Evolutionary conservation across 2,329 filamentous ascomycete genomes (phyloP), one percentile per base, ranked within the genome.

Genomic region (Sordariomycetes sp.): DNA sequence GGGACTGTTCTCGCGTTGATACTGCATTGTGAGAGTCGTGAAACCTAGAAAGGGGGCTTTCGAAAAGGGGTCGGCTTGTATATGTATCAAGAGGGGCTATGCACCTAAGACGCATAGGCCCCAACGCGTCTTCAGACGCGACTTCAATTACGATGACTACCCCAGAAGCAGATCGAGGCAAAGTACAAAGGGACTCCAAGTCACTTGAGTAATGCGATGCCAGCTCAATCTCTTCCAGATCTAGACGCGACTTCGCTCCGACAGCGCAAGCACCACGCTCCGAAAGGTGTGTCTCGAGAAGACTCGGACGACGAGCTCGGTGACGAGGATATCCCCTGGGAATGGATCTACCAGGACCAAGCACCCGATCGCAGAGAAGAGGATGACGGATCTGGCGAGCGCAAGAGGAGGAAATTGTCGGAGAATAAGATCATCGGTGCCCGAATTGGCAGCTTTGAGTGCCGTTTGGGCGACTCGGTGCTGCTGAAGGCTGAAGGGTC

Each of bases 231-330:
- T 4, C 12, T 33, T 5, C 18, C 31, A n/a, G n/a, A n/a, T n/a
- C 21, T 21, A 11, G 31, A 33, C 5, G 29, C 11, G 24, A 16
- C 19, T 12, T 27, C 26, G 11, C 23, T 29, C 10, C 26, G 27
- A 5, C 18, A n/a, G 14, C 21, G 17, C 8, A 46, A 42, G 20
- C 41, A 45, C 29, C 14, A 16, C 5, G 30, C 29, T 4, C 36
- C 41, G 8, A 41, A 75, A 57, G 81, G 79, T 20, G 67, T 87
- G 9, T 59, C 66, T 6, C 70, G 82, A 47, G 84, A 92, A 40
- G 82, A 94, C 53, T 93, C 86, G 1, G 87, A 94, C 54, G 87
- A 94, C 56, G 90, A 94, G 55, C 72, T 93, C 17, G 82, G 78
- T 19, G 66, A 72, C 23, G 78, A 84, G 32, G 82, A 86, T 47